These are phyloP conservation scores for Leishmania tropica DNA, from an alignment of 208 protist species.

Conservation along the genomic window DNA sequence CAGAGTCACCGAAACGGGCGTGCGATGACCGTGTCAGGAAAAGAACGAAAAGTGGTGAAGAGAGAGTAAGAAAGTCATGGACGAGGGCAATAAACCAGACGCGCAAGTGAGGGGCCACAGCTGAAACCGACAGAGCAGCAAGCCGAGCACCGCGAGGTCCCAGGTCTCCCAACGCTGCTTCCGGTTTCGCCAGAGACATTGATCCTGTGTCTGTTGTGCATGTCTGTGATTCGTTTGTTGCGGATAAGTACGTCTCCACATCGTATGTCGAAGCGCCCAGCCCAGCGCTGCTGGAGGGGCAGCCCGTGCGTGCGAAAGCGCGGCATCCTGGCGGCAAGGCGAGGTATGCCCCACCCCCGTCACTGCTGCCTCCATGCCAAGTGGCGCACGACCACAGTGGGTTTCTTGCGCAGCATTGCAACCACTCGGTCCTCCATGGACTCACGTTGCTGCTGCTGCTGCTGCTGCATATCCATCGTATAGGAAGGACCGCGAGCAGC, in stretches of 20 bases:
- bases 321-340: neutral
- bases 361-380: slow-evolving; percentile 19
- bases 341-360: neutral
- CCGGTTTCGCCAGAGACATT: neutral
- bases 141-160: neutral
- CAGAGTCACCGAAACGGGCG: neutral
- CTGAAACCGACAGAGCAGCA: neutral
- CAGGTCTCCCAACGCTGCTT: neutral
- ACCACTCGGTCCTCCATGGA: slow-evolving; percentile 26
- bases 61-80: neutral
- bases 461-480: slow-evolving; percentile 11
- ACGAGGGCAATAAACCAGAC: neutral
- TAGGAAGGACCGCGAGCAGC: neutral
- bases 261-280: neutral
- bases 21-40: neutral
- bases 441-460: neutral
- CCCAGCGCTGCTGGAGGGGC: neutral
- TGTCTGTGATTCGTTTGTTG: neutral
- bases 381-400: slow-evolving; percentile 21
- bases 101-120: neutral
- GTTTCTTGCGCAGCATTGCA: slow-evolving; percentile 25
- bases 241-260: neutral
- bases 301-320: neutral
- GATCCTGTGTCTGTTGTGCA: neutral
- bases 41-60: neutral